Base-by-base conservation (phyloP, 2,329 filamentous ascomycete genomes). In the Alternaria panax region DNA sequence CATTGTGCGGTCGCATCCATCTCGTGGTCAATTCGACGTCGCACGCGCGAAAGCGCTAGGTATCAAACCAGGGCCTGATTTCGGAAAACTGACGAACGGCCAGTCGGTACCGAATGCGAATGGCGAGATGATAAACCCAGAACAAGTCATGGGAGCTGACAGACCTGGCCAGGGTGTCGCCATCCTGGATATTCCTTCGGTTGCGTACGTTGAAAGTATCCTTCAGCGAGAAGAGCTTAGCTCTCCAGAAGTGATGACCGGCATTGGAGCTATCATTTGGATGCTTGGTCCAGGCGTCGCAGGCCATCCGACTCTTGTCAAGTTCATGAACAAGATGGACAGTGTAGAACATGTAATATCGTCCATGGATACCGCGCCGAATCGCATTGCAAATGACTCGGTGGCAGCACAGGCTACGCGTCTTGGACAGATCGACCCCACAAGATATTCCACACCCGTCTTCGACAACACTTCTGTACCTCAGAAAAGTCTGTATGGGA, bases 21-120 rank as follows among this genome's bases (percentile, higher is more conserved):
- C 90, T 54, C 87, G 95, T 54, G 95, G 95, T 52, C 94, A 90
- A 70, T 97, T 99, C 72, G 84, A 92, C 60, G 80, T 86, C 0
- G 75, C 84, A 47, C 86, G 83, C 57, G 94, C 93, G 0, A 83
- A 80, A 61, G 82, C 80, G 27, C 80, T 93, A 2, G 89, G 89
- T 1, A 85, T 98, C 0, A 79, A 80, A 20, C 84, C 81, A 52
- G 88, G 87, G 2, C 75, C 66, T 0, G 80, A 89, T 48, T 96
- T 85, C 76, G 82, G 82, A 34, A 69, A 76, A 12, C 82, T 99
- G 42, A 83, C 89, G 0, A 75, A 71, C 1, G 92, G 93, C 2
- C 65, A 88, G 62, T 88, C 78, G 47, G 88, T 95, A 1, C 79
- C 81, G 53, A 88, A 87, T 24, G 80, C 83, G 14, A 85, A 90